Conservation (phyloP, 768 basidiomycete genomes). For the Fibroporia radiculosa region DNA sequence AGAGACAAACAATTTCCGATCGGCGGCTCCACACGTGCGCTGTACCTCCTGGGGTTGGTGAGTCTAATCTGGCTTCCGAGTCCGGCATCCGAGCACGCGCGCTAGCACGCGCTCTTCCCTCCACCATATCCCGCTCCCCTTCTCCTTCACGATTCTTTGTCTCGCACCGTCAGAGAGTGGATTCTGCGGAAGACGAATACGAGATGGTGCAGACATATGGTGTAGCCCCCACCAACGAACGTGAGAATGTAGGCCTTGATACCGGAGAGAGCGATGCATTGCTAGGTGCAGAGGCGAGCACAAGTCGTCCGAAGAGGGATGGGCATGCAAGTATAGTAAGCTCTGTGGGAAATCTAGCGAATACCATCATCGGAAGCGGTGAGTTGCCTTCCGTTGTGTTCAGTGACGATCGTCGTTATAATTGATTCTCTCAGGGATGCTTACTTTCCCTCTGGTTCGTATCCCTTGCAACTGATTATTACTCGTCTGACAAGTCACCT, state of each 20-base stretch:
- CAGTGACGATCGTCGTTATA: neutral
- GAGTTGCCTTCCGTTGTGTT: conserved; percentile 21
- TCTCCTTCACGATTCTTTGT: too few species aligned
- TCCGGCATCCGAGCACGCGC: conserved; percentile 4
- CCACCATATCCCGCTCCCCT: too few species aligned
- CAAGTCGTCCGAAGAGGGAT: conserved; percentile 30
- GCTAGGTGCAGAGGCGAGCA: conserved; percentile 36
- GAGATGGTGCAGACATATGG: conserved; percentile 73
- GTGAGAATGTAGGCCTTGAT: conserved; percentile 15
- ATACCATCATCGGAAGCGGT: conserved; percentile 92
- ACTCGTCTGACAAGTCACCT: neutral
- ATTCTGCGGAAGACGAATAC: conserved; percentile 23
- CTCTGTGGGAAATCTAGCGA: conserved; percentile 72
- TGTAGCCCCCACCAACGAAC: conserved; percentile 27
- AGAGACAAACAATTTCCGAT: conserved; percentile 15
- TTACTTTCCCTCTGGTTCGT: conserved; percentile 77
- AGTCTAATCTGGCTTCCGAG: conserved; percentile 8
- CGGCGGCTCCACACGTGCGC: neutral
- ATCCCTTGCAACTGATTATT: too few species aligned
- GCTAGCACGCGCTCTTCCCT: conserved; percentile 1
- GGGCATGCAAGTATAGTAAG: conserved; percentile 66
- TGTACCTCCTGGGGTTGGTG: too few species aligned
- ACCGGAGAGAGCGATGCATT: conserved; percentile 53
- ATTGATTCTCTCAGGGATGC: conserved; percentile 60
- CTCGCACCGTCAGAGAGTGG: too few species aligned